Conservation (phyloP, 2,329 filamentous ascomycete genomes). For the Trichoderma hamatum region DNA sequence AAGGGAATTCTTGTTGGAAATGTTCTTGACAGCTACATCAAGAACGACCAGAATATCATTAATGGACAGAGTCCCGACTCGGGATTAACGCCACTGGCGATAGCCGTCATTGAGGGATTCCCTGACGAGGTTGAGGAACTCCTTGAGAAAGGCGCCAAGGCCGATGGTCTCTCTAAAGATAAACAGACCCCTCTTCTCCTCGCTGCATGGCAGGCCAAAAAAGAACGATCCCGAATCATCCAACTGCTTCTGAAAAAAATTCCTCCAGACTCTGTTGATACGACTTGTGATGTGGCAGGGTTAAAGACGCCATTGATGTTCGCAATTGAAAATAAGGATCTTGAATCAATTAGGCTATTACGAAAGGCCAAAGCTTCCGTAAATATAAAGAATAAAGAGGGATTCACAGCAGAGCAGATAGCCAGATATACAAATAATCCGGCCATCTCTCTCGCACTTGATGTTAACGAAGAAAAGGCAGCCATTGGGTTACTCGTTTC, state of each 20-base stretch:
- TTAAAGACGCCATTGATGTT: neutral
- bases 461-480: neutral
- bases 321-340: neutral
- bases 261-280: neutral
- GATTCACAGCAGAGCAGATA: neutral
- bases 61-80: neutral
- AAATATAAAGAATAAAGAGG: neutral
- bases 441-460: neutral
- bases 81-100: neutral
- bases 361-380: neutral
- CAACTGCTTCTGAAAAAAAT: neutral
- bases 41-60: neutral
- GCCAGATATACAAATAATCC: neutral
- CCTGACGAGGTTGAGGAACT: neutral
- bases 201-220: constrained; percentile 2
- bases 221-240: neutral
- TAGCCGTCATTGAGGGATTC: neutral
- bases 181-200: neutral
- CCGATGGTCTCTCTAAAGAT: neutral
- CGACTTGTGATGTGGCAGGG: neutral
- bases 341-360: neutral
- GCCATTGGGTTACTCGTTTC: neutral
- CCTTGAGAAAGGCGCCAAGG: neutral
- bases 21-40: neutral
- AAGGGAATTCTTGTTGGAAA: neutral